A percentile compares a stretch with the other conserved stretches of the same genome.
phyloP scores from a whole-genome alignment of 1,284 basidiomycete species.

The Tremellales sp. region DNA sequence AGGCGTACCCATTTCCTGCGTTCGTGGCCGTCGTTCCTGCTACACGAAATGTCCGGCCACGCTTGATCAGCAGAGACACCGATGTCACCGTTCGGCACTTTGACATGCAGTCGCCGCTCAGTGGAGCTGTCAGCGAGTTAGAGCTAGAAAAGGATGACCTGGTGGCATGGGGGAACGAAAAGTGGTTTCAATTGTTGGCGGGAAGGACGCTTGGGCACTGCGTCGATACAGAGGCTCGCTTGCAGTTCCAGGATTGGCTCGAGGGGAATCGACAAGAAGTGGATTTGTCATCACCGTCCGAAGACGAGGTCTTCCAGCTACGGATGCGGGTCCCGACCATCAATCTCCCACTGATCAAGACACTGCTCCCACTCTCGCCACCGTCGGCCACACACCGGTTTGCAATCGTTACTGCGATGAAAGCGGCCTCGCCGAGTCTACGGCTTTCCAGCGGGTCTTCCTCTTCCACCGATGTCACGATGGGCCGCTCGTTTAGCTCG shows the following conservation, averaged over 20 bases:
- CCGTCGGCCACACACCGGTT: slow-evolving; percentile 23
- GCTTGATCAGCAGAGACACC: slow-evolving; percentile 29
- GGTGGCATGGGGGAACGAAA: slow-evolving; percentile 28
- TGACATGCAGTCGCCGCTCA: slow-evolving; percentile 23
- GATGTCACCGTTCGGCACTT: slow-evolving; percentile 29
- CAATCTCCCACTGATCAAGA: slow-evolving; percentile 19
- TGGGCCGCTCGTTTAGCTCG: background rate
- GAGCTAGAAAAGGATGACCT: background rate
- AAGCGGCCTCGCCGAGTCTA: background rate
- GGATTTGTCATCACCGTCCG: background rate
- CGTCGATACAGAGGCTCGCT: slow-evolving; percentile 15
- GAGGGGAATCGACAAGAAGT: slow-evolving; percentile 18
- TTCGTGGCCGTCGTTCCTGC: slow-evolving; percentile 26
- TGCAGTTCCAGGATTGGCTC: slow-evolving; percentile 27
- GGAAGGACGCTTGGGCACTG: slow-evolving; percentile 21
- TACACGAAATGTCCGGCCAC: slow-evolving; percentile 11
- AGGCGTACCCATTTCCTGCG: slow-evolving; percentile 37
- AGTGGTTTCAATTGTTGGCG: slow-evolving; percentile 21
- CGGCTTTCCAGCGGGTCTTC: background rate
- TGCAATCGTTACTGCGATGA: slow-evolving; percentile 29
- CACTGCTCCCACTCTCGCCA: slow-evolving; percentile 21
- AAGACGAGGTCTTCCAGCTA: slow-evolving; percentile 12
- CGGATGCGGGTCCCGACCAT: slow-evolving; percentile 11
- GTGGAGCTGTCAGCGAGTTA: slow-evolving; percentile 9
- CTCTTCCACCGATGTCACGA: background rate